Evolutionary conservation across 2,329 filamentous ascomycete genomes (phyloP).

Genomic region (Ascosphaera acerosa): DNA sequence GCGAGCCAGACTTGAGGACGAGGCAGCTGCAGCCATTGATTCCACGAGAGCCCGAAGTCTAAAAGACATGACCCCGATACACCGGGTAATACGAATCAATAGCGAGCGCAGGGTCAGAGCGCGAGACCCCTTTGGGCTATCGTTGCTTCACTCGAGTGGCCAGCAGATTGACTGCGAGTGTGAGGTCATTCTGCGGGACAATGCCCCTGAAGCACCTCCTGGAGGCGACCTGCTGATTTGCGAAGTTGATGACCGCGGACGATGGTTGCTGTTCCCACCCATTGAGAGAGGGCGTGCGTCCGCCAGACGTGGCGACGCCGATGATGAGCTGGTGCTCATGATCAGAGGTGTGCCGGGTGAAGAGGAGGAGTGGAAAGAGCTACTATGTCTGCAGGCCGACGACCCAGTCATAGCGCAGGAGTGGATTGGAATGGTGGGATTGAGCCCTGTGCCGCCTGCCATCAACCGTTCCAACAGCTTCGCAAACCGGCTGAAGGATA

Average conservation of each 20-base stretch:
- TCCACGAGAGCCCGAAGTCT: constrained; percentile 56
- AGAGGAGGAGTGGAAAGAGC: constrained; percentile 51
- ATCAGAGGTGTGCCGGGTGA: constrained; percentile 42
- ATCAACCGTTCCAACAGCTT: constrained; percentile 30
- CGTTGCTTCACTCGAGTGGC: constrained; percentile 66
- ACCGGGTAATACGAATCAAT: constrained; percentile 43
- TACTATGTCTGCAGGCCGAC: constrained; percentile 51
- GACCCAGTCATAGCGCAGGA: constrained; percentile 55
- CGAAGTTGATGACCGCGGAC: constrained; percentile 52
- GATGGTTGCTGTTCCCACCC: constrained; percentile 81
- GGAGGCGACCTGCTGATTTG: constrained; percentile 75
- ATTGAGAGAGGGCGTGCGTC: constrained; percentile 50
- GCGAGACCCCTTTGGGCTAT: constrained; percentile 70
- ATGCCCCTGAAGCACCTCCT: constrained; percentile 37
- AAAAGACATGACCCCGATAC: constrained; percentile 45
- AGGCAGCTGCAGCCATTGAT: constrained; percentile 66
- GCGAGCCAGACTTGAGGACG: constrained; percentile 49
- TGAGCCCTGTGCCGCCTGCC: constrained; percentile 34
- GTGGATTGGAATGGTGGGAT: constrained; percentile 70
- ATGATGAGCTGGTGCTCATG: constrained; percentile 62
- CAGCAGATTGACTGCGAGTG: constrained; percentile 74
- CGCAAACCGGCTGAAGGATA: constrained; percentile 18
- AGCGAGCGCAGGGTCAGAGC: constrained; percentile 60
- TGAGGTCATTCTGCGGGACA: constrained; percentile 68
- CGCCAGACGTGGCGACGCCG: constrained; percentile 47